Evolutionary conservation across 257 asterid species (phyloP), one percentile per base, ranked within the genome.

Genomic region (Coffea eugenioides): DNA sequence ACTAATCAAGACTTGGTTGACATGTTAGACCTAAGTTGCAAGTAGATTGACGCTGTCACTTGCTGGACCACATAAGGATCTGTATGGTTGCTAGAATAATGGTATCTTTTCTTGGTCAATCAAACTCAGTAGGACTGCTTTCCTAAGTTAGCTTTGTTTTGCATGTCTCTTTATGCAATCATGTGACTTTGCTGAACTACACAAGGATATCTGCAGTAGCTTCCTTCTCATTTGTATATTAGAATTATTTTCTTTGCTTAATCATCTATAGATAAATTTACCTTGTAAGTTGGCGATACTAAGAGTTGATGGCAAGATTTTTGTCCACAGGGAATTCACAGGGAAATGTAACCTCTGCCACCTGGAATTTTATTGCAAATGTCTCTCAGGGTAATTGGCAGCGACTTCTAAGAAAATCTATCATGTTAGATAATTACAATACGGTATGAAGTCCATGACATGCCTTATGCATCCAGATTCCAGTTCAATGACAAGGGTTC

Each of bases 331-430:
- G 94, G 83, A 69, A 83, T 77, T 87, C 88, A 77, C 89, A 67
- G 70, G 86, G 88, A 69, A 79, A 82, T 67, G 79, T 85, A 80
- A 91, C 97, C 69, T 82, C 94, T 20, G 82, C 89, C 61, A 84
- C 98, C 41, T 95, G 98, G 98, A 80, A 82, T 48, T 93, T 92
- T 75, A 79, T 91, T 64, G 85, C 83, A 80, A 84, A 77, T 80
- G 84, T 80, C 59, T 91, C 97, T 67, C 62, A 85, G 81, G 91
- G 98, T 95, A 88, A 59, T 80, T 61, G 11, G 76, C 54, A 34
- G 67, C 43, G 64, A 67, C 48, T 75, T n/a, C 71, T 65, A 45
- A 84, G 83, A 27, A 83, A 76, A 76, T 79, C 65, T 41, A 31
- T 75, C 20, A 67, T 71, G 45, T 71, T 68, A n/a, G 39, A 49